Base-by-base conservation (phyloP, 768 basidiomycete genomes). In the Multifurca ochricompacta region DNA sequence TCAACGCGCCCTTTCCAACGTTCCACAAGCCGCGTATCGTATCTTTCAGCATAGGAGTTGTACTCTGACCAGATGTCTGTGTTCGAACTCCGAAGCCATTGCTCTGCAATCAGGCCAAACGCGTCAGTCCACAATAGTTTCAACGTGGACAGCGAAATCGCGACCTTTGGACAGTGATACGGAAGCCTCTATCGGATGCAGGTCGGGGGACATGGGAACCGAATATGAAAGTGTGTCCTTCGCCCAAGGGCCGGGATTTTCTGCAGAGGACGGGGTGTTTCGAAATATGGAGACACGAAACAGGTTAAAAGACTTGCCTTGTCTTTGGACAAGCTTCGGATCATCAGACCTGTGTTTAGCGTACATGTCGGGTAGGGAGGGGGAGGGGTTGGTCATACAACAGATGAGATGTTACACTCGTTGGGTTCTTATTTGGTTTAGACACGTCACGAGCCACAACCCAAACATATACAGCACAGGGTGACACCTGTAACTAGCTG, bases 51-150 rank as follows among this genome's bases (percentile, higher is more conserved):
- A 6, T 36, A 19, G 35, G 16, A 16, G 27, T 18, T n/a, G 25
- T 48, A 57, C 3, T 52, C 34, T 31, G 27, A 37, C 56, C 56
- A 57, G 31, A 57, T 48, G 19, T 49, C 39, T 27, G 31, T 19
- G n/a, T 11, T 36, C 18, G 51, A 36, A 16, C 10, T 35, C 48
- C 16, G 39, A 4, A 16, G 27, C 3, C 36, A 23, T 23, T 46
- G 45, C 27, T 57, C 56, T 52, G 19, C 23, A 13, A 11, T 32
- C 28, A 8, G 23, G 27, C 6, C n/a, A 1, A 28, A 27, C 5
- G 13, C 14, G 25, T 52, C 27, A 35, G 31, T 23, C 27, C n/a
- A 1, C 14, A 16, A 41, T 3, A 27, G n/a, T 13, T 21, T 39
- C 8, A 16, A 32, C 6, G 34, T 23, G 11, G 36, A 6, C 10